A percentile compares a stretch with the other conserved stretches of the same genome.
Conservation (phyloP, 2,329 filamentous ascomycete species). For the Sporothrix inflata region DNA sequence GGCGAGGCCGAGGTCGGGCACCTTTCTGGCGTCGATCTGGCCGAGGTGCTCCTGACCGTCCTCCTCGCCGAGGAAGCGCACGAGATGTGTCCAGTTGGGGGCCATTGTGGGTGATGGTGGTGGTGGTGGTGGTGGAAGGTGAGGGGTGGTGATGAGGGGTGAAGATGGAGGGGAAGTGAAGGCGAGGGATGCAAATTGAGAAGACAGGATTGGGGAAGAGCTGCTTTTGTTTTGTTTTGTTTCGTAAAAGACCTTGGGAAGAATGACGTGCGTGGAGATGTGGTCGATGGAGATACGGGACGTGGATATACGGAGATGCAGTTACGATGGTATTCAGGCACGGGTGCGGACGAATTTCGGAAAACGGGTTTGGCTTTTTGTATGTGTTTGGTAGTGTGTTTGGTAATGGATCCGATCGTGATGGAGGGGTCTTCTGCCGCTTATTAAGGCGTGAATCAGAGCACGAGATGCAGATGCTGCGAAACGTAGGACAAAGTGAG, state of each 20-base stretch:
- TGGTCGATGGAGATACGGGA: not conserved
- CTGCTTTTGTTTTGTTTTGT: not conserved
- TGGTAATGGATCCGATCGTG: constrained; percentile 10
- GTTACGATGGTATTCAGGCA: not conserved
- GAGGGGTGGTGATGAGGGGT: not conserved
- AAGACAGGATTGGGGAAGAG: not conserved
- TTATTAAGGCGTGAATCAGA: not conserved
- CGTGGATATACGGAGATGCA: constrained; percentile 8
- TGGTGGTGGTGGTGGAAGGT: not conserved
- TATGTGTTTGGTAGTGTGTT: not conserved
- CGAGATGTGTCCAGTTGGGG: constrained; percentile 44
- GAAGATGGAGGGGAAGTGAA: not conserved
- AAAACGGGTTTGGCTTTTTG: not conserved
- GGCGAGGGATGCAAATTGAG: not conserved
- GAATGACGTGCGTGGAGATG: constrained; percentile 3
- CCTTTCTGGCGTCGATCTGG: constrained; percentile 41
- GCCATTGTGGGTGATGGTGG: constrained; percentile 17
- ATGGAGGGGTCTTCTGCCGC: not conserved
- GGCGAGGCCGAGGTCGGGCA: constrained; percentile 44
- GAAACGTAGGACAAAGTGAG: not conserved
- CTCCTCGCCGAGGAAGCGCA: constrained; percentile 48
- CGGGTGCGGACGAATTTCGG: constrained; percentile 22
- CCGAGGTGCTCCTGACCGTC: constrained; percentile 47
- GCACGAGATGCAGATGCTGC: not conserved
- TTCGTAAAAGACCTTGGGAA: not conserved